Evolutionary conservation across 1,284 basidiomycete genomes (phyloP).

Genomic region (Ustilago lituana): DNA sequence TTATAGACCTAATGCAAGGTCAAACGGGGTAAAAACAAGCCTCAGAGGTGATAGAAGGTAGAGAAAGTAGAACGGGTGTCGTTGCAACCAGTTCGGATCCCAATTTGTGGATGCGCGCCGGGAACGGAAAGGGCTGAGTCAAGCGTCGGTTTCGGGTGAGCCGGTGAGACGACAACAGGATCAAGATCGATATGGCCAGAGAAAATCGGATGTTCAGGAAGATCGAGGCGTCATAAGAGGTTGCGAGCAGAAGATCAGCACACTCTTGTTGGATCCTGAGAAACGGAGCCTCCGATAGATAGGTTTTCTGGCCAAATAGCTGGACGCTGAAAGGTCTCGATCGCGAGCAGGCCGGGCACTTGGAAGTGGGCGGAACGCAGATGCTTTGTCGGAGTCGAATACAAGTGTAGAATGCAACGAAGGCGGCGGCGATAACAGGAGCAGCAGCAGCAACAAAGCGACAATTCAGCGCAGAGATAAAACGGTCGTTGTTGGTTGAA

Average conservation of each 20-base stretch:
- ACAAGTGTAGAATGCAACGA: not conserved
- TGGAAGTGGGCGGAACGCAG: not conserved
- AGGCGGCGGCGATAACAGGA: constrained; percentile 10
- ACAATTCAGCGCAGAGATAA: constrained; percentile 1
- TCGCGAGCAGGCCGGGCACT: not conserved
- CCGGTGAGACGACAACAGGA: constrained; percentile 1
- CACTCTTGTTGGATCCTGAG: not conserved
- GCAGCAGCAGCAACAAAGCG: constrained; percentile 7
- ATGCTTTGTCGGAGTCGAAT: constrained; percentile 4
- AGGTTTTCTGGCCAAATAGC: constrained; percentile 1
- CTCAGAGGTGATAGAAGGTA: not conserved
- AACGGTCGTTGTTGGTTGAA: not conserved
- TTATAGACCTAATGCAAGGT: constrained; percentile 19
- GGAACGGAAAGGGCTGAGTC: constrained; percentile 5
- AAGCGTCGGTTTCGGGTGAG: not conserved
- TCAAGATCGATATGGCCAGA: constrained; percentile 20
- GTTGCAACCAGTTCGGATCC: not conserved
- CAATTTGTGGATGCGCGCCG: not conserved
- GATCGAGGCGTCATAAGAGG: constrained; percentile 22
- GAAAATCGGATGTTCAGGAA: constrained; percentile 2
- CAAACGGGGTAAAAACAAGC: constrained; percentile 5
- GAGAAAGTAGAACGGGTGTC: not conserved
- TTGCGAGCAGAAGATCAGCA: constrained; percentile 5
- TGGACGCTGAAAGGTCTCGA: not conserved
- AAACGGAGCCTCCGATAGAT: constrained; percentile 12